Base-by-base conservation (phyloP, 306 rosid species). In the Vachellia collinsii region DNA sequence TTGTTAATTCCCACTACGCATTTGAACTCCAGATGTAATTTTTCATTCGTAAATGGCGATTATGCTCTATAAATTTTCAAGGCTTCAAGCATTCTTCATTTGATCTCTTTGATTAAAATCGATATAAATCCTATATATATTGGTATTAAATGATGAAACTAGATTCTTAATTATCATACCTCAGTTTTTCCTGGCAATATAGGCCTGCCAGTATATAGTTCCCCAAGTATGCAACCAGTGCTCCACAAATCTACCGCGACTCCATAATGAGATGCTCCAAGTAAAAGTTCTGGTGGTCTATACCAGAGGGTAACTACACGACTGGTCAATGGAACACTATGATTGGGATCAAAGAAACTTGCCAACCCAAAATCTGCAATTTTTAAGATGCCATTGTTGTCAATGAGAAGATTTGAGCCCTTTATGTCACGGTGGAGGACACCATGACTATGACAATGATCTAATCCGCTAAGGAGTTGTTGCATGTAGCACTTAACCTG, bases 301-400 rank as follows among this genome's bases (percentile, higher is more conserved):
- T 95, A 95, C 99, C 99, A 95, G 54, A 95, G 86, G 72, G 99
- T 95, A 70, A 95, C 97, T 14, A 95, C 99, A 39, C 99, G 99
- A 66, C 97, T 95, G 39, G 99, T 95, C 85, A 92, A 79, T 41
- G 93, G 91, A 83, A 85, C 86, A 66, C 85, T 88, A 47, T 86
- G 90, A 79, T 75, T 83, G 51, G 98, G 90, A 29, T 95, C 94
- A 77, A 83, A 95, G 80, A 80, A 87, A 80, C 91, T 93, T 17
- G 99, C 99, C 90, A 95, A 85, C 70, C 99, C 99, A 86, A 95
- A 93, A 88, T 95, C 99, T 0, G 98, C 99, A 74, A 95, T 95
- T 88, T 95, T 95, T 87, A 95, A 88, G 80, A 88, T 69, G 48
- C 98, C 98, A 74, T 80, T 86, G 51, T 93, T 86, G 85, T 93